These are phyloP conservation scores for Helicocarpus griseus DNA, from an alignment of 2,329 filamentous ascomycete species.

Conservation along the genomic window DNA sequence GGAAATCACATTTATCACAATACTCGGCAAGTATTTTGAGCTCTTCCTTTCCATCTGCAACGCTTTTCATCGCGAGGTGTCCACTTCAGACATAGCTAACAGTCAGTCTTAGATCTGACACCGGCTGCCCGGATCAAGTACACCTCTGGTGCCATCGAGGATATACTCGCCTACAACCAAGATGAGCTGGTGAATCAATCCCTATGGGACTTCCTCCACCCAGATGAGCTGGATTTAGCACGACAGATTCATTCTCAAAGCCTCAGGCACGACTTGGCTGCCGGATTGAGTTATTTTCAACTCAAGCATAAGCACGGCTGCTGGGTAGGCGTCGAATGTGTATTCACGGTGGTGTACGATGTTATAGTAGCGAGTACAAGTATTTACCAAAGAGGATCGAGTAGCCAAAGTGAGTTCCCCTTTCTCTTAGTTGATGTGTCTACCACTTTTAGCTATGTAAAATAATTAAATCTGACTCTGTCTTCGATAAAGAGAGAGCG, in stretches of 20 bases:
- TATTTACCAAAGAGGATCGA: slow-evolving; percentile 59
- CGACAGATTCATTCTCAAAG: slow-evolving; percentile 62
- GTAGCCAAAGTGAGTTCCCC: slow-evolving; percentile 58
- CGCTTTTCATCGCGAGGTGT: slow-evolving; percentile 4
- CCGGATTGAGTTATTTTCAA: slow-evolving; percentile 69
- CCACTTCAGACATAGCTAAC: slow-evolving; percentile 9
- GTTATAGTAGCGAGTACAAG: slow-evolving; percentile 77
- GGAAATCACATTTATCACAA: slow-evolving; percentile 86
- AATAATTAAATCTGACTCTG: background rate
- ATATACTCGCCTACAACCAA: slow-evolving; percentile 72
- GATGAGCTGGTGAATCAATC: slow-evolving; percentile 66
- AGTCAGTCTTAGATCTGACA: slow-evolving; percentile 51
- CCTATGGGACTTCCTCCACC: slow-evolving; percentile 79
- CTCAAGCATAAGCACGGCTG: slow-evolving; percentile 58
- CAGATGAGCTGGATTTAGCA: slow-evolving; percentile 67
- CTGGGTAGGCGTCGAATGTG: slow-evolving; percentile 77
- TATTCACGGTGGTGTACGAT: slow-evolving; percentile 82
- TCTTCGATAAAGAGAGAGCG: slow-evolving; percentile 54
- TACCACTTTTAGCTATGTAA: too few relatives aligned
- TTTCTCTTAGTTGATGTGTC: background rate
- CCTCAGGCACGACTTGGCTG: slow-evolving; percentile 71
- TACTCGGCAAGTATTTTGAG: slow-evolving; percentile 61
- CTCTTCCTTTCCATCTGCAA: slow-evolving; percentile 8
- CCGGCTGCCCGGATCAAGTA: slow-evolving; percentile 71
- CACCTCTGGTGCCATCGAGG: slow-evolving; percentile 70